Evolutionary conservation across 1,139 yeast genomes (phyloP).

Genomic region (Hansenula sp.): DNA sequence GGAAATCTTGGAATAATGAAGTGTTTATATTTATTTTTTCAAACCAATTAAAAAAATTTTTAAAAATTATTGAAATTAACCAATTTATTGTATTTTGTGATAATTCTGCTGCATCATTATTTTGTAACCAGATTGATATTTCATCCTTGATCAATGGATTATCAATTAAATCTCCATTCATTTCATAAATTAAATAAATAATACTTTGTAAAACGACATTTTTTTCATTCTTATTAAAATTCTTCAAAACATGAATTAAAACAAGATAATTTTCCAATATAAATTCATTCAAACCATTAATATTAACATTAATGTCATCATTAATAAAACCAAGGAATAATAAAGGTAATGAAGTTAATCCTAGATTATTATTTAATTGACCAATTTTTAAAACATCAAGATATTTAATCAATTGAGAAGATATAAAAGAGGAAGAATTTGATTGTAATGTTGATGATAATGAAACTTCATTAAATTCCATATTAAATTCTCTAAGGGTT

Average conservation of each 20-base stretch:
- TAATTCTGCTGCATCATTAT: no score
- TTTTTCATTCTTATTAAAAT: background rate
- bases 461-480: background rate
- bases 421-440: no score
- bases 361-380: constrained; percentile 20
- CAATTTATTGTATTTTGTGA: no score
- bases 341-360: constrained; percentile 16
- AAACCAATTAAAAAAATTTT: no score
- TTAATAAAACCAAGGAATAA: constrained; percentile 15
- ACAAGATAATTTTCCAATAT: constrained; percentile 11
- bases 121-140: no score
- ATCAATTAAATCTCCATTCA: no score
- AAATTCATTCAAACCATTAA: constrained; percentile 6
- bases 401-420: background rate
- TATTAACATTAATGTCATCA: constrained; percentile 4
- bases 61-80: no score
- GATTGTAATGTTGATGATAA: no score
- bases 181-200: constrained; percentile 16
- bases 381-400: background rate
- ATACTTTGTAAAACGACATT: constrained; percentile 20
- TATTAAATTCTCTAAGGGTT: constrained; percentile 18
- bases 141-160: no score
- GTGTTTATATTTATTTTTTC: no score
- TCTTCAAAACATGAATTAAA: constrained; percentile 14
- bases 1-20: no score